Percentiles rank a stretch among this genome's conserved stretches.
Conservation (phyloP, 805 yeast genomes). For the Hanseniaspora thailandica region DNA sequence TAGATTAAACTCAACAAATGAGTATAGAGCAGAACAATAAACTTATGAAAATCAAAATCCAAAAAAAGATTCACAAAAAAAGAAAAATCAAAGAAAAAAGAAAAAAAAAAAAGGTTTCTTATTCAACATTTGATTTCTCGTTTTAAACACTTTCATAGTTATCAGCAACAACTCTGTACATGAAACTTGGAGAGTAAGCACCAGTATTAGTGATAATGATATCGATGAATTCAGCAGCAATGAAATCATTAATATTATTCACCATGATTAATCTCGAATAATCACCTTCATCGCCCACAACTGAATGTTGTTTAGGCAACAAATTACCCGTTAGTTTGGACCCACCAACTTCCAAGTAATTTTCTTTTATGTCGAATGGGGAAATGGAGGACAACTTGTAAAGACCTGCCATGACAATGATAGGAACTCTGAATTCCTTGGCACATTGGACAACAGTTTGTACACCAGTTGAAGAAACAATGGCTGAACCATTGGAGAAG, state of each 20-base stretch:
- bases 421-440: conserved; percentile 89
- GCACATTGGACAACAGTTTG: conserved; percentile 93
- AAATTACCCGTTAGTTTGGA: conserved; percentile 69
- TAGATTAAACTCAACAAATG: background rate
- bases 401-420: conserved; percentile 85
- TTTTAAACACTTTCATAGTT: conserved; percentile 46
- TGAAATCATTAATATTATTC: conserved; percentile 82
- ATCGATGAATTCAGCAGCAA: conserved; percentile 87
- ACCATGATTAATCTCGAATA: conserved; percentile 33
- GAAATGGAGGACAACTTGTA: conserved; percentile 87
- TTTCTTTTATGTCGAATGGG: conserved; percentile 72
- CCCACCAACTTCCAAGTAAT: conserved; percentile 77
- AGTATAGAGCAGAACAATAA: too few species aligned
- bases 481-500: conserved; percentile 91
- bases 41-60: background rate
- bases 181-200: conserved; percentile 91
- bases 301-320: conserved; percentile 41
- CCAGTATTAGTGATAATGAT: conserved; percentile 92
- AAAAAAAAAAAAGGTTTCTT: background rate
- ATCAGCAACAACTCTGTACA: conserved; percentile 88
- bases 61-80: background rate
- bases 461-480: conserved; percentile 78
- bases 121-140: background rate
- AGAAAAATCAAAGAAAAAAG: background rate
- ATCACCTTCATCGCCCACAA: conserved; percentile 41